Percentiles rank a stretch among this genome's conserved stretches.
Conservation (phyloP, 192 early-diverging fungal species). For the Podila verticillata region DNA sequence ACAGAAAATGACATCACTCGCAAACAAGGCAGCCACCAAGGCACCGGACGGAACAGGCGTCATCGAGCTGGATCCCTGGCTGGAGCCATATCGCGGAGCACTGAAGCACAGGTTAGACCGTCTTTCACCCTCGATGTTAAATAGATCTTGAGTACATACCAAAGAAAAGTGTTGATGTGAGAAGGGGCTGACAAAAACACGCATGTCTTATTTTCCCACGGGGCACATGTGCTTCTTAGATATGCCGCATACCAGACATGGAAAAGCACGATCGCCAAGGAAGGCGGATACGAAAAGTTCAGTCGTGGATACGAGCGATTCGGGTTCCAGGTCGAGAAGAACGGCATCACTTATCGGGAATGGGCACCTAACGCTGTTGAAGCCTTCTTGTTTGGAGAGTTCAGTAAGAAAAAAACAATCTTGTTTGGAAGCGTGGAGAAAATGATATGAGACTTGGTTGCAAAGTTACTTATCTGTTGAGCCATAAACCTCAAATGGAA, state of each 20-base stretch:
- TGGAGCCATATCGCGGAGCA: constrained; percentile 71
- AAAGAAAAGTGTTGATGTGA: too few species aligned
- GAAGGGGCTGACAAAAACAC: too few species aligned
- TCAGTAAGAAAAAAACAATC: constrained; percentile 72
- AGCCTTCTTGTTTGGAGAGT: constrained; percentile 91
- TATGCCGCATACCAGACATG: constrained; percentile 73
- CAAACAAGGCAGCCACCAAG: not conserved
- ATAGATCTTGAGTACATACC: too few species aligned
- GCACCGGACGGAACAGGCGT: constrained; percentile 70
- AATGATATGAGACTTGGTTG: not conserved
- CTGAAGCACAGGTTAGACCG: constrained; percentile 65
- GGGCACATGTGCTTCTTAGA: constrained; percentile 21
- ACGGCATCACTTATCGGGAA: constrained; percentile 87
- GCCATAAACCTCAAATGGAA: not conserved
- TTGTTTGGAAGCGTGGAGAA: not conserved
- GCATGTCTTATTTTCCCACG: not conserved
- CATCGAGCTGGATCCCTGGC: constrained; percentile 81
- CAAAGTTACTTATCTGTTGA: not conserved
- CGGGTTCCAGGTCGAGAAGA: constrained; percentile 79
- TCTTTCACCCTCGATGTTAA: too few species aligned
- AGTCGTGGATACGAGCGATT: constrained; percentile 81
- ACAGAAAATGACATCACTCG: not conserved
- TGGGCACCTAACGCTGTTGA: constrained; percentile 89
- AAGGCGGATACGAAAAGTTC: constrained; percentile 88
- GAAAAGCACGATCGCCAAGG: constrained; percentile 74